phyloP scores from a whole-genome alignment of 306 rosid species.

The Argentina anserina region DNA sequence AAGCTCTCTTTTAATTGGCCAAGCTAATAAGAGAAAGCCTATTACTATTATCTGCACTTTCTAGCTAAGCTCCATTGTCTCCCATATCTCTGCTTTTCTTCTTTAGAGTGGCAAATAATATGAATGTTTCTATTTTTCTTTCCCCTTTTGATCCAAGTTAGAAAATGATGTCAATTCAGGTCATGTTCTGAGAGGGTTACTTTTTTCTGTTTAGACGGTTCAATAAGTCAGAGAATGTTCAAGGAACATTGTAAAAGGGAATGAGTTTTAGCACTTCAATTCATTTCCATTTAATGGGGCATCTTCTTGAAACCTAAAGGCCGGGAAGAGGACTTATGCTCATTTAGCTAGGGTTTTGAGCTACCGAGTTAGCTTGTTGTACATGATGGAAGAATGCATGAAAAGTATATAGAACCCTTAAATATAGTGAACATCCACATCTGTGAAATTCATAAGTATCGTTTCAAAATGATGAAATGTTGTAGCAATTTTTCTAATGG shows the following conservation, averaged over 20 bases:
- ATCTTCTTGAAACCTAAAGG: background rate
- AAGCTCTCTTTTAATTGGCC: background rate
- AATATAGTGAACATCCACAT: background rate
- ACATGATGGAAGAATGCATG: background rate
- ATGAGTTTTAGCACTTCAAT: background rate
- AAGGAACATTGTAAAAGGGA: background rate
- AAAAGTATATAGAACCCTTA: background rate
- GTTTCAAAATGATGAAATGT: background rate
- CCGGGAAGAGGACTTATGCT: conserved; percentile 2
- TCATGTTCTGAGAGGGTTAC: conserved; percentile 13
- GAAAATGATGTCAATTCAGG: background rate
- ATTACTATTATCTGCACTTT: conserved; percentile 25
- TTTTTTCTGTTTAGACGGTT: background rate
- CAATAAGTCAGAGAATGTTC: background rate
- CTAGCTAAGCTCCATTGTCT: conserved; percentile 15
- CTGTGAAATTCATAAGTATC: background rate
- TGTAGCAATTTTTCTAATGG: background rate
- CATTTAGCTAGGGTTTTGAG: background rate
- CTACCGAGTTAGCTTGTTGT: background rate
- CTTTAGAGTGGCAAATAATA: conserved; percentile 9
- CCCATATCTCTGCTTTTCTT: conserved; percentile 25
- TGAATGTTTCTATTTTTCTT: background rate
- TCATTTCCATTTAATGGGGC: background rate
- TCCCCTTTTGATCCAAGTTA: conserved; percentile 9
- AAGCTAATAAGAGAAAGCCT: background rate